Conservation (phyloP, 2,329 filamentous ascomycete genomes). For the Chaetomiaceae sp. region DNA sequence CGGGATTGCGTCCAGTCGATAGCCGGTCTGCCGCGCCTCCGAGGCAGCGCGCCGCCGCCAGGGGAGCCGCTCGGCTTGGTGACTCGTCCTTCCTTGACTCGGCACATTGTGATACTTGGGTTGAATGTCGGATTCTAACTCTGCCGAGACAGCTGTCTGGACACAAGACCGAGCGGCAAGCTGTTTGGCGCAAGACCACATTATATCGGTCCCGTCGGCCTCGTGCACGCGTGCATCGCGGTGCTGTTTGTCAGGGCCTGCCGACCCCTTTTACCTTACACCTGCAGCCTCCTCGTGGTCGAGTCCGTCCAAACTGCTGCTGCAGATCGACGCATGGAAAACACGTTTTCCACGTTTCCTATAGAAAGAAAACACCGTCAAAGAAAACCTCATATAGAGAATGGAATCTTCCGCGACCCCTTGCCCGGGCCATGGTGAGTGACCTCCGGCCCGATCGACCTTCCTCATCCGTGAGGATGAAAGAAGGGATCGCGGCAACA, state of each 20-base stretch:
- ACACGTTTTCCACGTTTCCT: no score
- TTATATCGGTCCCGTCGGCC: conserved; percentile 7
- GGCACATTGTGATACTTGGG: conserved; percentile 1
- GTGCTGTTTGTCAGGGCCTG: background rate
- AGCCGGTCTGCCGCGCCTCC: conserved; percentile 13
- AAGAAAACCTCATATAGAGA: background rate
- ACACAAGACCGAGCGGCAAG: background rate
- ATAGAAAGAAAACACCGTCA: conserved; percentile 1
- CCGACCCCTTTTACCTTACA: no score
- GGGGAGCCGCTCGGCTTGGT: background rate
- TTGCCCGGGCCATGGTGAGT: no score
- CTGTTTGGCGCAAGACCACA: background rate
- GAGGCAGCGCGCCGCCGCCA: background rate
- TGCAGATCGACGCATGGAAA: background rate
- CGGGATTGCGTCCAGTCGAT: conserved; percentile 16
- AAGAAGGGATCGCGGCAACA: background rate
- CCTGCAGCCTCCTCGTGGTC: no score
- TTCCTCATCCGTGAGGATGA: background rate
- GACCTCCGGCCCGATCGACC: no score
- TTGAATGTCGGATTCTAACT: background rate
- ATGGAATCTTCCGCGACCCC: background rate
- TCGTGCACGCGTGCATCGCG: background rate
- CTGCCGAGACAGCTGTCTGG: background rate
- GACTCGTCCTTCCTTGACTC: conserved; percentile 11
- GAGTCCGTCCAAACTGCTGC: background rate